phyloP scores from a whole-genome alignment of 257 asterid genomes.

The Linderniella brevidens region DNA sequence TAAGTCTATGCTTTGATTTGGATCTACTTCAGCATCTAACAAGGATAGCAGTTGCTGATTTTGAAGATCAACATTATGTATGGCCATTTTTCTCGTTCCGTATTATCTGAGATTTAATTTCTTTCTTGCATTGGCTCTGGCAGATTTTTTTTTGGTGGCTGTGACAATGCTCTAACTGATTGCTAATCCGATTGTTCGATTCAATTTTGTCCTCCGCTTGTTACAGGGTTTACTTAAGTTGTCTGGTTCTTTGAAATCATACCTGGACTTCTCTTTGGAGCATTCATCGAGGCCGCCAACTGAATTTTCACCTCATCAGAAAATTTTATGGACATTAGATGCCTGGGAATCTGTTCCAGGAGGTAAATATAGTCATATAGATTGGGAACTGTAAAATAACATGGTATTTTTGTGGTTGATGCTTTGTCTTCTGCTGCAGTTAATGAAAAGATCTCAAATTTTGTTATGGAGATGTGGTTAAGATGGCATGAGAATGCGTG shows the following conservation, averaged over 20 bases:
- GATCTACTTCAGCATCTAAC: constrained; percentile 47
- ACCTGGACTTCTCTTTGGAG: constrained; percentile 36
- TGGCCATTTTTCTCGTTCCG: constrained; percentile 4
- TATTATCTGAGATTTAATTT: not conserved
- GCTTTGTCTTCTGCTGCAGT: constrained; percentile 13
- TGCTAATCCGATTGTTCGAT: constrained; percentile 1
- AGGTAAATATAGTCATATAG: constrained; percentile 16
- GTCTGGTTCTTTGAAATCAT: constrained; percentile 26
- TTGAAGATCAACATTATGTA: constrained; percentile 35
- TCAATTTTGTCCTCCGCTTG: constrained; percentile 6
- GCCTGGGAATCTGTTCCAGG: constrained; percentile 38
- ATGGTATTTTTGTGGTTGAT: too few species aligned
- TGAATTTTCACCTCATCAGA: constrained; percentile 66
- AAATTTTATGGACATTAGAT: constrained; percentile 62
- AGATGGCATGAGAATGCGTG: constrained; percentile 79
- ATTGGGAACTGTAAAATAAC: too few species aligned
- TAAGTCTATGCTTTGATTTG: constrained; percentile 58
- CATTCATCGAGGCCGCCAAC: constrained; percentile 67
- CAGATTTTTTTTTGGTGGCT: too few species aligned
- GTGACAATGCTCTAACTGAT: too few species aligned
- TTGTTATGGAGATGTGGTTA: constrained; percentile 70
- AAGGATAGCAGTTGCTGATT: constrained; percentile 23
- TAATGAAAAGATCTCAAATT: constrained; percentile 38
- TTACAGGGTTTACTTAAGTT: constrained; percentile 38
- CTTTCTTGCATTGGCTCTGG: too few species aligned